Base-by-base conservation (phyloP, 2,329 filamentous ascomycete genomes). In the Torrubiella hemipterigena region DNA sequence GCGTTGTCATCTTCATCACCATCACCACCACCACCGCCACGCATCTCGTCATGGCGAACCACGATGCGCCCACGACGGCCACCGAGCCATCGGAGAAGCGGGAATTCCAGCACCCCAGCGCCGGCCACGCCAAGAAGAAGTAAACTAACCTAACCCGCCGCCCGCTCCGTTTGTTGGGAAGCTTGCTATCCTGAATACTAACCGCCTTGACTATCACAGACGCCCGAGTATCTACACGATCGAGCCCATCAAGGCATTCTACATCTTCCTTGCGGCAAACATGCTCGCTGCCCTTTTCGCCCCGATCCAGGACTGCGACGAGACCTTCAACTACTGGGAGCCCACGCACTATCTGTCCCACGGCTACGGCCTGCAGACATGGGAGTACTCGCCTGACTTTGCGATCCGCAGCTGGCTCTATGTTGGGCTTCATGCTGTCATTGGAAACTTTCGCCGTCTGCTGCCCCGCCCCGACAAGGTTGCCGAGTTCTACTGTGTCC, bases 291-390 rank as follows among this genome's bases (percentile, higher is more conserved):
- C 89, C 9, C 48, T 81, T 19, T 89, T 79, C 52, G 78, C 86
- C 3, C 91, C 91, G 0, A 94, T 98, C 42, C 87, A 95, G 54
- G 91, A 98, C 56, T 98, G 91, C 52, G 91, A 98, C 47, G 91
- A 98, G 62, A 89, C 89, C 9, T 98, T 93, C 69, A 98, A 98
- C 55, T 98, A 94, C 64, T 98, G 89, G 86, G 91, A 98, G 48
- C 89, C 91, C 0, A 77, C 87, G 0, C 91, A 98, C 56, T 98
- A 95, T 56, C 70, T 98, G 17, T 81, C 77, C 36, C 86, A 95
- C 62, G 83, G 84, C 45, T 89, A 93, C 49, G 91, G 89, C 23
- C 67, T 95, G 30, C 87, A 98, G 61, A 98, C 91, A 2, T 98
- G 91, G 91, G 91, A 98, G 56, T 98, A 96, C 58, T 93, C 89